phyloP scores from a whole-genome alignment of 1,284 basidiomycete genomes.

The Ustilago bromivora region DNA sequence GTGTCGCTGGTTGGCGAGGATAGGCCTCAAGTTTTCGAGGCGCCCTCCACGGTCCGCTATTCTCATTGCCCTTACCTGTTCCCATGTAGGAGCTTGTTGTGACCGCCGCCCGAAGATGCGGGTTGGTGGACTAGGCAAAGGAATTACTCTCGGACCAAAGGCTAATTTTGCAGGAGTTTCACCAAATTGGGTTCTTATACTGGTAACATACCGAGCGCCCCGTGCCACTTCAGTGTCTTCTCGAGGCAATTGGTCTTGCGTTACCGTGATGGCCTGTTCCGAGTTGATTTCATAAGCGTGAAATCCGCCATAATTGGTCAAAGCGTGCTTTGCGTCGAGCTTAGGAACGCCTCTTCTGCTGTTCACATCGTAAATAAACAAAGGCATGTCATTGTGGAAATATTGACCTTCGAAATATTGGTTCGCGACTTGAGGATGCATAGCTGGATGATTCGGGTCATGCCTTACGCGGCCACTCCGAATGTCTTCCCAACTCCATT shows the following conservation, averaged over 20 bases:
- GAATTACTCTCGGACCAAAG: not conserved
- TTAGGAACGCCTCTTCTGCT: not conserved
- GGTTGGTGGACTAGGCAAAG: accelerated
- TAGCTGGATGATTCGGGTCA: not conserved
- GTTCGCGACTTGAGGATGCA: not conserved
- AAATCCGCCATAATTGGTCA: not conserved
- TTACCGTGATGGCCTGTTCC: not conserved
- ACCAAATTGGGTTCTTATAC: no score
- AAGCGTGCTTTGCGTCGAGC: not conserved
- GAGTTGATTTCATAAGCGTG: not conserved
- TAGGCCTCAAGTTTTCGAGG: no score
- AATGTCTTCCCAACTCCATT: not conserved
- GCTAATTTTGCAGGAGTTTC: not conserved
- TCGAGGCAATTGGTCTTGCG: not conserved
- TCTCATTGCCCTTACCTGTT: no score
- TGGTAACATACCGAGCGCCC: not conserved
- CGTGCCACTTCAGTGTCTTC: not conserved
- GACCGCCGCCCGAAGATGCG: not conserved
- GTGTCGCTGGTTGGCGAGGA: not conserved
- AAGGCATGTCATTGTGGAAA: not conserved
- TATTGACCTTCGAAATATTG: no score
- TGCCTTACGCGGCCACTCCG: not conserved
- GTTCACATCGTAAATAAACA: not conserved
- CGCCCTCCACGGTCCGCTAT: accelerated
- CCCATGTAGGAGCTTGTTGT: not conserved